phyloP scores from a whole-genome alignment of 352 stramenopile genomes.

The Pythium periplocum region DNA sequence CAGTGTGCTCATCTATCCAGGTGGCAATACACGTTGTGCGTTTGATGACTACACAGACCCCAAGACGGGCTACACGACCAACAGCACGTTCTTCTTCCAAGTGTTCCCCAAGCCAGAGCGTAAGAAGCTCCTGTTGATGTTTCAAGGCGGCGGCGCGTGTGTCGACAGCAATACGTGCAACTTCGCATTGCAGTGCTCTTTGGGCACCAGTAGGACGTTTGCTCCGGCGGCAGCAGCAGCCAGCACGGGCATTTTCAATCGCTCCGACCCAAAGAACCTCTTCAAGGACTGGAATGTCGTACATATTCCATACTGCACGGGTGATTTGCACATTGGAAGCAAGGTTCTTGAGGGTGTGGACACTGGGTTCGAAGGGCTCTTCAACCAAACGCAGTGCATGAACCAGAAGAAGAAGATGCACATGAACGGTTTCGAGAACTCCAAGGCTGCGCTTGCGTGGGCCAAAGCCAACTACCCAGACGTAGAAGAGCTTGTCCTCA shows the following conservation, averaged over 20 bases:
- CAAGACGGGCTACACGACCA: conserved; percentile 26
- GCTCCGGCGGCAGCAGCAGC: conserved; percentile 24
- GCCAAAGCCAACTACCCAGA: conserved; percentile 16
- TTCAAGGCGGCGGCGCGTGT: conserved; percentile 60
- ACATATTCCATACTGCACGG: conserved; percentile 62
- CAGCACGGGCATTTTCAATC: conserved; percentile 42
- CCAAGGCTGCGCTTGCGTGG: conserved; percentile 12
- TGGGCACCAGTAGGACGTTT: conserved; percentile 25
- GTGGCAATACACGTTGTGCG: conserved; percentile 38
- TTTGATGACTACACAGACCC: conserved; percentile 33
- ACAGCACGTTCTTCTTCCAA: conserved; percentile 67
- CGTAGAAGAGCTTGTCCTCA: conserved; percentile 12
- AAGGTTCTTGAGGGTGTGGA: conserved; percentile 14
- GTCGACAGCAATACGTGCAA: conserved; percentile 57
- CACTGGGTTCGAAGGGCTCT: conserved; percentile 30
- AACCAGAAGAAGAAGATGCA: conserved; percentile 28
- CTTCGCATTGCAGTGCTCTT: conserved; percentile 59
- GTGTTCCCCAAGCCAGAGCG: conserved; percentile 48
- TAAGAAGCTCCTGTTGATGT: conserved; percentile 54
- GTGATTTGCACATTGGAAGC: conserved; percentile 56
- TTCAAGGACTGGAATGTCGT: conserved; percentile 75
- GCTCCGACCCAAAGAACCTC: conserved; percentile 39
- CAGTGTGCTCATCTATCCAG: conserved; percentile 39
- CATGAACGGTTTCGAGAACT: conserved; percentile 16
- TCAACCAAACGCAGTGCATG: conserved; percentile 34